phyloP scores from a whole-genome alignment of 176 grass and related monocot genomes.

The Echinochloa phyllopogon region DNA sequence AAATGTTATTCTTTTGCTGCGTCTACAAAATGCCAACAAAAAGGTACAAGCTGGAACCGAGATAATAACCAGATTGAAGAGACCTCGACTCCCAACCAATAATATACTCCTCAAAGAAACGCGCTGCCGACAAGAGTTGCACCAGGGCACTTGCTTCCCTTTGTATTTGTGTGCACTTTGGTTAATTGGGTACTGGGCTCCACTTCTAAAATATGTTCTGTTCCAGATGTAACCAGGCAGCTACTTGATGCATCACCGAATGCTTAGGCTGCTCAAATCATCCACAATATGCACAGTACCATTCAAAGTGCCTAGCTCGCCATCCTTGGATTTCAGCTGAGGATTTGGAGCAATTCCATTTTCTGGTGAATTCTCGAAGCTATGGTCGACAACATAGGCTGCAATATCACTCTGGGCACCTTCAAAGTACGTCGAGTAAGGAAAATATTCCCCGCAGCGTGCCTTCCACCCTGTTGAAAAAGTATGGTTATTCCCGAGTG shows the following conservation, averaged over 20 bases:
- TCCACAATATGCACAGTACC: slow-evolving; percentile 60
- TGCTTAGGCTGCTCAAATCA: slow-evolving; percentile 61
- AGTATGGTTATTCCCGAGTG: slow-evolving; percentile 38
- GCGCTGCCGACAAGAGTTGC: slow-evolving; percentile 23
- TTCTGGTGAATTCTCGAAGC: slow-evolving; percentile 61
- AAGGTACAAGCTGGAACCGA: slow-evolving; percentile 58
- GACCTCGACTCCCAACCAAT: slow-evolving; percentile 47
- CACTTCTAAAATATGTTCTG: slow-evolving; percentile 37
- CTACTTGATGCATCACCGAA: slow-evolving; percentile 47
- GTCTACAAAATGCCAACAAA: slow-evolving; percentile 45
- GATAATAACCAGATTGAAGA: slow-evolving; percentile 42
- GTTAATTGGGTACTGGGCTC: slow-evolving; percentile 38
- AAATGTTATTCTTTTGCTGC: slow-evolving; percentile 52
- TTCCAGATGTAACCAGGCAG: slow-evolving; percentile 45
- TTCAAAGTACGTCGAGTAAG: slow-evolving; percentile 83
- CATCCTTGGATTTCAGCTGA: slow-evolving; percentile 36
- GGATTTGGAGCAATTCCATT: slow-evolving; percentile 63
- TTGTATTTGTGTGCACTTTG: slow-evolving; percentile 16
- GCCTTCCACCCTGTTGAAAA: slow-evolving; percentile 83
- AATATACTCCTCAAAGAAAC: slow-evolving; percentile 51
- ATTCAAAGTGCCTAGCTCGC: slow-evolving; percentile 51
- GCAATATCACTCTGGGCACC: slow-evolving; percentile 62
- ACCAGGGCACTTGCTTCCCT: slow-evolving; percentile 23
- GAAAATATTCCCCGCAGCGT: slow-evolving; percentile 81
- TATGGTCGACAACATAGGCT: slow-evolving; percentile 44